These are phyloP conservation scores for Cyclotella choctawhatcheeana DNA, from an alignment of 108 stramenopile species.

Conservation along the genomic window DNA sequence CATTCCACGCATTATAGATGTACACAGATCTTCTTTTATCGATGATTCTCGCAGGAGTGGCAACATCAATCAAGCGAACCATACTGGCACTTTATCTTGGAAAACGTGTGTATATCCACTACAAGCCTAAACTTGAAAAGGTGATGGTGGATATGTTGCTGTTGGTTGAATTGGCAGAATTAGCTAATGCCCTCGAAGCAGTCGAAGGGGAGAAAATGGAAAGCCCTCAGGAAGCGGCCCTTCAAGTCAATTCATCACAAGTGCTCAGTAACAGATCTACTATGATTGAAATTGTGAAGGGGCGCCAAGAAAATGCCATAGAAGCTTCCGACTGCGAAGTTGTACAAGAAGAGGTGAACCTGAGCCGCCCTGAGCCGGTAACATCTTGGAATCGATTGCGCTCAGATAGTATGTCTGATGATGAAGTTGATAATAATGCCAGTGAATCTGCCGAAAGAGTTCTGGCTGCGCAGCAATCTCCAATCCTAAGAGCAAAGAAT, in stretches of 20 bases:
- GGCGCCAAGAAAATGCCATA: neutral
- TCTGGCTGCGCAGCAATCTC: no score
- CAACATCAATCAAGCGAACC: conserved; percentile 68
- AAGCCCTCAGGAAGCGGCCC: conserved; percentile 7
- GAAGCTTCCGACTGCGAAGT: conserved; percentile 22
- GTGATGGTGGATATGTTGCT: conserved; percentile 17
- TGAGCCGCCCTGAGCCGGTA: neutral
- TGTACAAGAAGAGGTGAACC: neutral
- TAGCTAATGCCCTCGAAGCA: conserved; percentile 50
- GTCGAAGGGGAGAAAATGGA: conserved; percentile 34
- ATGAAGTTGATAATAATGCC: conserved; percentile 16
- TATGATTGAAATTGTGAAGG: conserved; percentile 40
- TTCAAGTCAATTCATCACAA: conserved; percentile 1
- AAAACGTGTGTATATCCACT: conserved; percentile 32
- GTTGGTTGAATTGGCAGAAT: conserved; percentile 56
- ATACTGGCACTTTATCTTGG: conserved; percentile 61
- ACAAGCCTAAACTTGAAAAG: conserved; percentile 27
- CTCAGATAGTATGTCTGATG: conserved; percentile 10
- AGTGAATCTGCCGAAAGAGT: no score
- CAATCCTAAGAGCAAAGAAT: no score
- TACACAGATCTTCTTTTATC: conserved; percentile 66
- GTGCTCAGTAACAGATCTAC: conserved; percentile 13
- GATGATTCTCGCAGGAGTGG: conserved; percentile 68
- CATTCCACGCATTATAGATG: no score
- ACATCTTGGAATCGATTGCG: conserved; percentile 42